Conservation (phyloP, 495 filamentous ascomycete genomes). For the Cetradonia linearis region DNA sequence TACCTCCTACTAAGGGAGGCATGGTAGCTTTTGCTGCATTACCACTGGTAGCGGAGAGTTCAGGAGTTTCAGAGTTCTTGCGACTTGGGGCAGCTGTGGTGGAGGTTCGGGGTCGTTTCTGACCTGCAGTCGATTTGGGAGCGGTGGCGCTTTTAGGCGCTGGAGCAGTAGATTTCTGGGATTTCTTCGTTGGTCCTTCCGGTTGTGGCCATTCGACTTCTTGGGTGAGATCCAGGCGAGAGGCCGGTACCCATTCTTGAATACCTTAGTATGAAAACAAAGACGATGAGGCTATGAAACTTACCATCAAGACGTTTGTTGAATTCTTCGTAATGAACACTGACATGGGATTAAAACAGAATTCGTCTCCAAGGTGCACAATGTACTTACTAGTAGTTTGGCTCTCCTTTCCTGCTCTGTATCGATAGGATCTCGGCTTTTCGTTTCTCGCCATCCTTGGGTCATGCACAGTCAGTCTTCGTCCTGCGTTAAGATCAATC, state of each 20-base stretch:
- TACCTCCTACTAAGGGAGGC: slow-evolving; percentile 38
- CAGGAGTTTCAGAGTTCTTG: slow-evolving; percentile 49
- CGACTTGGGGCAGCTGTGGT: slow-evolving; percentile 36
- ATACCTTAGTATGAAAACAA: slow-evolving; percentile 7
- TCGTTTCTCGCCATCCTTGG: slow-evolving; percentile 68
- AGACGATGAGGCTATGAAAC: slow-evolving; percentile 1
- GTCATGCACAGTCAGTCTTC: slow-evolving; percentile 16
- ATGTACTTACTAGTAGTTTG: slow-evolving; percentile 61
- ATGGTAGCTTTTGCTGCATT: slow-evolving; percentile 41
- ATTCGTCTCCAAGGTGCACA: slow-evolving; percentile 6
- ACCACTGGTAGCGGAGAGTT: slow-evolving; percentile 37
- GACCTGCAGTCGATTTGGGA: slow-evolving; percentile 26
- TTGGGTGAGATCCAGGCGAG: slow-evolving; percentile 68
- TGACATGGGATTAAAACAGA: slow-evolving; percentile 24
- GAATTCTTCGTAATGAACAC: slow-evolving; percentile 96
- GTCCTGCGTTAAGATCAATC: not conserved
- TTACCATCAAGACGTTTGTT: slow-evolving; percentile 89
- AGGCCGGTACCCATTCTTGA: slow-evolving; percentile 76
- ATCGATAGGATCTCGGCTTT: slow-evolving; percentile 92
- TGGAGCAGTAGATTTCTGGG: slow-evolving; percentile 36
- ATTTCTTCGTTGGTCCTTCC: slow-evolving; percentile 60
- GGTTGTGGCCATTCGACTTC: slow-evolving; percentile 72
- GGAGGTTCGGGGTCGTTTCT: slow-evolving; percentile 40
- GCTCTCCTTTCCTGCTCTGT: slow-evolving; percentile 68
- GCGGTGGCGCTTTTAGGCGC: slow-evolving; percentile 36